A percentile compares a stretch with the other conserved stretches of the same genome.
Conservation (phyloP, 2,329 filamentous ascomycete genomes). For the Fusarium buharicum region DNA sequence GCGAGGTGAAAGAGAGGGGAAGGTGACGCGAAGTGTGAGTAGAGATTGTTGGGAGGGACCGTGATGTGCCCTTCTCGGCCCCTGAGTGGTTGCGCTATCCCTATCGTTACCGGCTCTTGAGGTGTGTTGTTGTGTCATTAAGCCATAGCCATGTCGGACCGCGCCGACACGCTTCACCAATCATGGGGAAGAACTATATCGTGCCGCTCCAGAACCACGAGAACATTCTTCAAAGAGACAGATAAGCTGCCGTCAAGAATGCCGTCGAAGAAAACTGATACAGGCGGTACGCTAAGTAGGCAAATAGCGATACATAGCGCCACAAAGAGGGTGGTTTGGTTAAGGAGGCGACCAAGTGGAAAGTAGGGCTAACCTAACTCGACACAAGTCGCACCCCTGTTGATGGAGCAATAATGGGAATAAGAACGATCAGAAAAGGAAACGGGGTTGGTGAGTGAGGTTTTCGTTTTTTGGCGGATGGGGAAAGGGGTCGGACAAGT, state of each 20-base stretch:
- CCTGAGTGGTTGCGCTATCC: conserved; percentile 34
- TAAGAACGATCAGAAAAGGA: conserved; percentile 43
- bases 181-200: conserved; percentile 39
- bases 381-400: conserved; percentile 19
- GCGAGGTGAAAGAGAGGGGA: conserved; percentile 40
- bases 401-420: conserved; percentile 38
- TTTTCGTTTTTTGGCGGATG: conserved; percentile 37
- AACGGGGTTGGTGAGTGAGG: conserved; percentile 38
- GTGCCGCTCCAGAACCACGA: conserved; percentile 34
- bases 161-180: conserved; percentile 35
- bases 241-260: conserved; percentile 31
- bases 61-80: conserved; percentile 46
- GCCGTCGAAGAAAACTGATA: conserved; percentile 34
- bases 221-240: conserved; percentile 31
- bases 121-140: conserved; percentile 40
- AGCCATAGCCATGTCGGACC: conserved; percentile 39
- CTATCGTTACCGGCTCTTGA: conserved; percentile 38
- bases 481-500: conserved; percentile 18
- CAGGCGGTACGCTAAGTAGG: conserved; percentile 35
- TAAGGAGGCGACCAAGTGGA: conserved; percentile 29
- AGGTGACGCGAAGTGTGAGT: conserved; percentile 43
- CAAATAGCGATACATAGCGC: conserved; percentile 35
- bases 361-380: conserved; percentile 16
- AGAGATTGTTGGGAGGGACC: conserved; percentile 46
- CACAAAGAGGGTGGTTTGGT: conserved; percentile 38